Base-by-base conservation (phyloP, 2,329 filamentous ascomycete genomes). In the Aspergillus versicolor region DNA sequence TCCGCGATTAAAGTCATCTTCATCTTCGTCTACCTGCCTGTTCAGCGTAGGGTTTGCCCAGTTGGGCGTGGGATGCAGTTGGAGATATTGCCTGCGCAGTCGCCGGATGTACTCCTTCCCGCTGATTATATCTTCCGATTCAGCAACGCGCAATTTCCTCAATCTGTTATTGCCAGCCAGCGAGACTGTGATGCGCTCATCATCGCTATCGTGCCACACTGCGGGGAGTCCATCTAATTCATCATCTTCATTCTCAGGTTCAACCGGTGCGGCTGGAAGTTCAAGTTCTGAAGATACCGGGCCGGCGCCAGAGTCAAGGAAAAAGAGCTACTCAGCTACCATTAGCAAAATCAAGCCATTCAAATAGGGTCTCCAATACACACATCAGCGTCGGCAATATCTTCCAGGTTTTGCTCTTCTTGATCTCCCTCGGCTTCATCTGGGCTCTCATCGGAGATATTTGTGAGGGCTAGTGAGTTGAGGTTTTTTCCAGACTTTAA, bases 151-250 rank as follows among this genome's bases (percentile, higher is more conserved):
- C 61, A 99, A 80, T 75, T 97, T 97, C 63, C 92, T 85, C 70
- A 97, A 74, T 62, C 90, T 84, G 47, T 86, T 84, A 44, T 88
- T 86, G 24, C 85, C 84, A 3, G 91, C 89, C 40, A 99, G 82
- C 13, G 93, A 97, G 48, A 99, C 83, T 6, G 86, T 84, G 61
- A 97, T 79, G 53, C 90, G 84, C 70, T 97, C 94, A 70, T 99
- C 94, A 67, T 99, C 94, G 73, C 92, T 97, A 72, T 99, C 94
- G 65, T 92, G 87, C 94, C 94, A 99, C 21, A 79, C 73, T 2
- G 76, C 75, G 11, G 67, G 69, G n/a, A 63, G 58, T 11, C 58
- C 55, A n/a, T 69, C 65, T 40, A 60, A 53, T 30, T 67, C 62
- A 7, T 67, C 65, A 4, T 71, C 70, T 37, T 75, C 73, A 4